Evolutionary conservation across 2,329 filamentous ascomycete genomes (phyloP), one percentile per base, ranked within the genome.

Genomic region (Claviceps paspali): DNA sequence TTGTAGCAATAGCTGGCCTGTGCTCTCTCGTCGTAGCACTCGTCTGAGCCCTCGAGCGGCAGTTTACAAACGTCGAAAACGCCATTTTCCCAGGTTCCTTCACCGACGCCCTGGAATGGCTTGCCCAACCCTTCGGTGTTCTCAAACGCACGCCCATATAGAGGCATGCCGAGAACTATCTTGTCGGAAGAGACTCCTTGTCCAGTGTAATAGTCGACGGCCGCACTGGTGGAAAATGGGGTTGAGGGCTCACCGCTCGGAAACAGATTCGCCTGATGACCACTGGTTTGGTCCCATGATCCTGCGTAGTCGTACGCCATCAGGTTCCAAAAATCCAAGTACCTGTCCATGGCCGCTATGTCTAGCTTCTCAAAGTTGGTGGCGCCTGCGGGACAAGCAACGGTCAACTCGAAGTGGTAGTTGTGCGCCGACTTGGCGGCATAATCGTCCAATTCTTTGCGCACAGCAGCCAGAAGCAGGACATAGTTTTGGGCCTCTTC

Each of bases 271-370:
- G 87, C 74, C 54, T 86, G 79, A 60, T 96, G 86, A 4, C 79
- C 85, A 1, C 82, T 66, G 2, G 49, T 43, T 3, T 60, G 48
- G 49, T 87, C 82, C 85, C 86, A 95, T 3, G 76, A 79, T 1
- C 88, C 88, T 5, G 85, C 77, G 54, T 72, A 92, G 59, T 93
- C 85, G 58, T 93, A 93, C 2, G 82, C 81, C 85, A 93, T 93
- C 29, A 86, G 58, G 54, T 82, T 82, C 78, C 78, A 82, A 54
- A 82, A 82, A 57, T 82, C 78, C 1, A 83, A 64, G 39, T 73
- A 68, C 10, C 51, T 55, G 51, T 82, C 75, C 78, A 82, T 82
- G 40, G 57, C 71, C 0, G 55, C 41, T n/a, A 82, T 57, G 47
- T 79, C 65, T 38, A 82, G 61, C 48, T 70, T 76, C 41, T 68